These are phyloP conservation scores for Periconia digitata DNA, from an alignment of 2,329 filamentous ascomycete genomes.

Conservation along the genomic window DNA sequence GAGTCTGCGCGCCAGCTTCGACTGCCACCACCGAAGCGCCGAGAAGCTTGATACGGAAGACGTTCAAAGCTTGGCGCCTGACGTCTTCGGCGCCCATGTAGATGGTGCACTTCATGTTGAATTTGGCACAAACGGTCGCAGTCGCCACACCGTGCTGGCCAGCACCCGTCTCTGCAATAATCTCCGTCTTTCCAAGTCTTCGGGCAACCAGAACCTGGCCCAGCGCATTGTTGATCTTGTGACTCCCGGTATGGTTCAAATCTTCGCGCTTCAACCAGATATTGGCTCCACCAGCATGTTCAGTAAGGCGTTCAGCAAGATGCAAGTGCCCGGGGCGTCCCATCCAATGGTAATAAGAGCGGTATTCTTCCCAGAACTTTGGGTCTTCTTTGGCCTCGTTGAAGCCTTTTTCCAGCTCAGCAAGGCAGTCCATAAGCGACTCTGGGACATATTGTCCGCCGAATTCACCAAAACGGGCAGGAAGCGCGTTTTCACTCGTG, in stretches of 20 bases:
- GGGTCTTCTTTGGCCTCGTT: conserved; percentile 83
- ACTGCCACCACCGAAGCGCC: conserved; percentile 92
- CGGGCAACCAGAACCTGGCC: conserved; percentile 87
- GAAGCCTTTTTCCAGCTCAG: conserved; percentile 88
- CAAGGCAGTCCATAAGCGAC: conserved; percentile 94
- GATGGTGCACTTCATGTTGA: conserved; percentile 95
- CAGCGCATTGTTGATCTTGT: conserved; percentile 99
- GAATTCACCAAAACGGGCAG: conserved; percentile 90
- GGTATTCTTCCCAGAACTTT: conserved; percentile 95
- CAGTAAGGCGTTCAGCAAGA: conserved; percentile 82
- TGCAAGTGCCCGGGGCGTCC: conserved; percentile 91
- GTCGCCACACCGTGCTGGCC: conserved; percentile 98
- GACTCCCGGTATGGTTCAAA: conserved; percentile 93
- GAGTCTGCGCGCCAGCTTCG: conserved; percentile 76
- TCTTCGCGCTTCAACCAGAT: conserved; percentile 99
- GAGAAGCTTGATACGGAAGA: conserved; percentile 96
- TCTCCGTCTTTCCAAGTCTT: conserved; percentile 89
- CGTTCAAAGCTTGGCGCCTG: conserved; percentile 91
- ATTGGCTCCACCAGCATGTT: conserved; percentile 86
- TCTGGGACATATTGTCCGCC: conserved; percentile 98
- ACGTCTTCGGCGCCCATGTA: conserved; percentile 99
- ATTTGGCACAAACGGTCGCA: conserved; percentile 95
- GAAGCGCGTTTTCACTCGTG: conserved; percentile 58
- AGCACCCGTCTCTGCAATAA: conserved; percentile 96
- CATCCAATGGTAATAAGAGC: conserved; percentile 97